Evolutionary conservation across 2,329 filamentous ascomycete species (phyloP).

Genomic region (Paradendryphiella salina): DNA sequence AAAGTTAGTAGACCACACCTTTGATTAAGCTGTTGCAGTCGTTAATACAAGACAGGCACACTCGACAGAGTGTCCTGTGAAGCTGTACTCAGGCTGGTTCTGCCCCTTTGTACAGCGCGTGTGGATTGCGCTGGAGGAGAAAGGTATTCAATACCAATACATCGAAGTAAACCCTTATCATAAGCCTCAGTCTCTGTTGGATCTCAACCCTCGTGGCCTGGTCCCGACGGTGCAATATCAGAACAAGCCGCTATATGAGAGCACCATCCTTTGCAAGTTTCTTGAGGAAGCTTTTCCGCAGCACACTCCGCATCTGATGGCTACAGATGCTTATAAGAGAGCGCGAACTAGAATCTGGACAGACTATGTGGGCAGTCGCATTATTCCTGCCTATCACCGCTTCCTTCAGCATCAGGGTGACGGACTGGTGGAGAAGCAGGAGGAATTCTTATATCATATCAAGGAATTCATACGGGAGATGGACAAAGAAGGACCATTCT

Average conservation of each 20-base stretch:
- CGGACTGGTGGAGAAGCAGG: conserved; percentile 56
- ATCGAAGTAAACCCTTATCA: conserved; percentile 71
- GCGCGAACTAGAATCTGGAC: conserved; percentile 73
- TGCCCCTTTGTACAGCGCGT: conserved; percentile 69
- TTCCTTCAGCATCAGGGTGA: conserved; percentile 51
- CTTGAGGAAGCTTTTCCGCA: conserved; percentile 70
- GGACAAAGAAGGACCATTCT: conserved; percentile 66
- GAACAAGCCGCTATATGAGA: conserved; percentile 70
- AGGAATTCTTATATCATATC: conserved; percentile 62
- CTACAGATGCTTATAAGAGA: conserved; percentile 64
- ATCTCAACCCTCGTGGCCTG: conserved; percentile 73
- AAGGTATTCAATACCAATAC: conserved; percentile 73
- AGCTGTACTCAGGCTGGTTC: conserved; percentile 76
- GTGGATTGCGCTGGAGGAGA: conserved; percentile 75
- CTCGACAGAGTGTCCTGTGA: conserved; percentile 55
- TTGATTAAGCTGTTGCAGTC: background rate
- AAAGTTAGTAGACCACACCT: conserved; percentile 19
- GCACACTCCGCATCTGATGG: conserved; percentile 58
- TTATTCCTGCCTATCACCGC: conserved; percentile 71
- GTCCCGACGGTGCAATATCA: conserved; percentile 68
- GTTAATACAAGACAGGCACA: conserved; percentile 31
- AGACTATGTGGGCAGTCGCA: conserved; percentile 68
- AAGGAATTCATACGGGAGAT: conserved; percentile 66
- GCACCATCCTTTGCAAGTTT: conserved; percentile 72
- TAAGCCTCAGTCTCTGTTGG: conserved; percentile 68